Percentiles rank a stretch among this genome's conserved stretches.
Evolutionary conservation across 805 yeast species (phyloP).

Genomic region (Hanseniaspora taiwanica): DNA sequence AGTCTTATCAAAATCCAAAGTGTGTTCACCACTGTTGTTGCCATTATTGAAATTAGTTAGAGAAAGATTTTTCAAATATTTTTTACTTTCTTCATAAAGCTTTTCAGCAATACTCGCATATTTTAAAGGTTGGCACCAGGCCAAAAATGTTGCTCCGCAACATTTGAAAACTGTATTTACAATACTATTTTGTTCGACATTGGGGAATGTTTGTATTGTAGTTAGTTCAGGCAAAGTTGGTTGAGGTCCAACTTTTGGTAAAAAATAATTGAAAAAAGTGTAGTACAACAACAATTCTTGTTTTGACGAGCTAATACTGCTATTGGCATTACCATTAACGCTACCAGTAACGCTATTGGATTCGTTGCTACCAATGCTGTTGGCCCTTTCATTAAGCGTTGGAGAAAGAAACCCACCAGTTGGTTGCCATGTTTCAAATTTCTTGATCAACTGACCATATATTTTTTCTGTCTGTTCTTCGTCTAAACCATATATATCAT

Average conservation of each 20-base stretch:
- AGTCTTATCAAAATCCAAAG: slow-evolving; percentile 1
- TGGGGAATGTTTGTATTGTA: slow-evolving; percentile 12
- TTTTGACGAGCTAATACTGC: no score
- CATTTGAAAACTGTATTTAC: slow-evolving; percentile 11
- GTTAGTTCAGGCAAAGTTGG: slow-evolving; percentile 11
- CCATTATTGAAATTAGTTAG: slow-evolving; percentile 2
- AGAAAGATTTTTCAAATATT: slow-evolving; percentile 4
- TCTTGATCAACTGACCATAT: slow-evolving; percentile 5
- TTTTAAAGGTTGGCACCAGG: slow-evolving; percentile 12
- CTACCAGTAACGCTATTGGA: no score
- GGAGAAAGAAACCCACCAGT: slow-evolving; percentile 1
- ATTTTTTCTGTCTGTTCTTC: slow-evolving; percentile 6
- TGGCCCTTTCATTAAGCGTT: slow-evolving; percentile 2
- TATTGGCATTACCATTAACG: no score
- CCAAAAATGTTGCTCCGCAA: slow-evolving; percentile 13
- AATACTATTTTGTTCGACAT: slow-evolving; percentile 9
- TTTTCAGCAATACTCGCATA: slow-evolving; percentile 9
- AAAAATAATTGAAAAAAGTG: slow-evolving; percentile 10
- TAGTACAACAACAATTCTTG: slow-evolving; percentile 10
- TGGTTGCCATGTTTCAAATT: slow-evolving; percentile 5
- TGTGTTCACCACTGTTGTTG: slow-evolving; percentile 3
- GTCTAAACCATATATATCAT: slow-evolving; percentile 6
- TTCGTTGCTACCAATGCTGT: no score
- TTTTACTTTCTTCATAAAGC: slow-evolving; percentile 10
- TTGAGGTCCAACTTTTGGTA: slow-evolving; percentile 13